Evolutionary conservation across 2,329 filamentous ascomycete genomes (phyloP).

Genomic region (Pseudogymnoascus sp.): DNA sequence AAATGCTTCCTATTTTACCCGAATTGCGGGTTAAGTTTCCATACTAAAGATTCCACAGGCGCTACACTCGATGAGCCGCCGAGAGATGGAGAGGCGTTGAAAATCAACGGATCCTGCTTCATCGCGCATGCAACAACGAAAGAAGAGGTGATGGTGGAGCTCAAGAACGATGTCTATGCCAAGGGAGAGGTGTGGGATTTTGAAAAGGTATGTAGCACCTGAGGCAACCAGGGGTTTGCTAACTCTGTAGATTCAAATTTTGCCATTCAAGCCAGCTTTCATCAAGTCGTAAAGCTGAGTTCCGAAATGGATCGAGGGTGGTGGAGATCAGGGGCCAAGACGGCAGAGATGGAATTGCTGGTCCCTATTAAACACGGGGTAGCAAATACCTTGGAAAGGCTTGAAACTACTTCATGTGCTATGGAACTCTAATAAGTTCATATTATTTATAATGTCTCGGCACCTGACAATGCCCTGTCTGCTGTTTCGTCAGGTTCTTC

Average conservation of each 20-base stretch:
- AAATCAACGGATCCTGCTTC: constrained; percentile 69
- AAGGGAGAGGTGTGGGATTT: constrained; percentile 73
- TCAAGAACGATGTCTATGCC: constrained; percentile 69
- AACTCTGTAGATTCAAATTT: constrained; percentile 10
- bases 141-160: constrained; percentile 59
- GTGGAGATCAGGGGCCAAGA: not conserved
- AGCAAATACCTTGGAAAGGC: not conserved
- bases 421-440: not conserved
- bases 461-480: not conserved
- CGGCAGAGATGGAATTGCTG: not conserved
- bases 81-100: constrained; percentile 47
- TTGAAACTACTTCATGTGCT: not conserved
- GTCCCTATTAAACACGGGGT: not conserved
- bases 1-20: not conserved
- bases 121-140: constrained; percentile 58
- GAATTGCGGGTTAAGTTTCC: not conserved
- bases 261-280: constrained; percentile 11
- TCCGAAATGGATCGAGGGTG: not conserved
- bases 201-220: constrained; percentile 44
- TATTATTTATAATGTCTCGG: not conserved
- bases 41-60: constrained; percentile 36
- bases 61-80: constrained; percentile 62
- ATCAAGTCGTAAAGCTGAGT: not conserved
- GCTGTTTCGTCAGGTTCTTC: not conserved
- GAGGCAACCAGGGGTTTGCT: not conserved